phyloP scores from a whole-genome alignment of 106 monocot species.

The Phalaenopsis equestris region DNA sequence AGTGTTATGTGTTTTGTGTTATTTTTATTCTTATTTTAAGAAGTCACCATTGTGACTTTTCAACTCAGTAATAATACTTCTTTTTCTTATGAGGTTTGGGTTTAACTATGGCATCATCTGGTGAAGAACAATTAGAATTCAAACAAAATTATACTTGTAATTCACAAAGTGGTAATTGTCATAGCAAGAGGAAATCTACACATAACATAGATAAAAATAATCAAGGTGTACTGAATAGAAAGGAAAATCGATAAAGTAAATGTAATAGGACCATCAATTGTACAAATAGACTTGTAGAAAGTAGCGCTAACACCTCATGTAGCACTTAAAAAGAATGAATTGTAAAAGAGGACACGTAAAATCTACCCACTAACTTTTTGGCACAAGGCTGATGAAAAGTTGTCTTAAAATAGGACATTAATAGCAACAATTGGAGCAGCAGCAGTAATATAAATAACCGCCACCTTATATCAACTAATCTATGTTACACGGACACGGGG shows the following conservation, averaged over 20 bases:
- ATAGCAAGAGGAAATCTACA: no score
- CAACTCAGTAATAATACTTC: no score
- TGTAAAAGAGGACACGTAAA: not conserved
- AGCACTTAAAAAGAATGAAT: not conserved
- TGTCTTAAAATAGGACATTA: not conserved
- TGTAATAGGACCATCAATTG: not conserved
- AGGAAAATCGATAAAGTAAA: not conserved
- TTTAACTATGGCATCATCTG: no score
- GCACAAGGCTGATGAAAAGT: not conserved
- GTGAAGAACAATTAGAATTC: no score
- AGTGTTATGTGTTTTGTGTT: no score
- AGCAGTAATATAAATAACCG: not conserved
- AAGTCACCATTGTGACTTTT: no score
- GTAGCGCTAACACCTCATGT: not conserved
- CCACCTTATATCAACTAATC: not conserved
- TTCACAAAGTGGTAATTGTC: no score
- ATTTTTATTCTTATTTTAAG: no score
- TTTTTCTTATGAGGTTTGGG: no score
- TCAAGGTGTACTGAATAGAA: not conserved
- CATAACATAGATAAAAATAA: not conserved
- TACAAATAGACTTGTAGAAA: not conserved
- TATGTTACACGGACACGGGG: no score
- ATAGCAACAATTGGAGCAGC: no score
- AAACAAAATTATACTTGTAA: no score
- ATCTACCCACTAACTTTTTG: not conserved